Percentiles rank a stretch among this genome's conserved stretches.
Evolutionary conservation across 768 basidiomycete species (phyloP).

Genomic region (Lanmaoa pseudosensibilis): DNA sequence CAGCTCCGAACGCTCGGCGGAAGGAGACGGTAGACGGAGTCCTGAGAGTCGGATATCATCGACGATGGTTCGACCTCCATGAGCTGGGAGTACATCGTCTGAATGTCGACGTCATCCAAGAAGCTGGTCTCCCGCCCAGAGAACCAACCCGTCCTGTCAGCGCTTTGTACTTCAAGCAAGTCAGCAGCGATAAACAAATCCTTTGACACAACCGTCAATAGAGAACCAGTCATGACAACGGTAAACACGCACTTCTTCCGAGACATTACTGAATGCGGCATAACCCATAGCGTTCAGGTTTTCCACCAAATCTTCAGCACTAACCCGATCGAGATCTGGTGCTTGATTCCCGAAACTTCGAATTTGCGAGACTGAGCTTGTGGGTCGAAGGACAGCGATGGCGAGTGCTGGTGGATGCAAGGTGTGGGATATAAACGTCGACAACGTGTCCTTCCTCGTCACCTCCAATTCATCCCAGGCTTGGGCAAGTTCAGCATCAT

Average conservation of each 20-base stretch:
- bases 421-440: constrained; percentile 54
- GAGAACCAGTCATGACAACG: neutral
- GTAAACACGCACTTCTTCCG: constrained; percentile 59
- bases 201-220: constrained; percentile 36
- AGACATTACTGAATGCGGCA: constrained; percentile 74
- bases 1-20: constrained; percentile 77
- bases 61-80: constrained; percentile 71
- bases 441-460: constrained; percentile 41
- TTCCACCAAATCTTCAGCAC: constrained; percentile 72
- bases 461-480: constrained; percentile 48
- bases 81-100: constrained; percentile 73
- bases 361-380: neutral
- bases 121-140: constrained; percentile 49
- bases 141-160: constrained; percentile 83
- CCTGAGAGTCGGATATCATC: constrained; percentile 70
- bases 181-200: constrained; percentile 79
- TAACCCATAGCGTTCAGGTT: constrained; percentile 74
- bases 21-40: constrained; percentile 68
- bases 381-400: constrained; percentile 28
- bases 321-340: constrained; percentile 63
- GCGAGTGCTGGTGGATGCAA: constrained; percentile 52
- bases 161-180: constrained; percentile 76
- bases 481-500: constrained; percentile 45
- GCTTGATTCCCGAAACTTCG: constrained; percentile 42
- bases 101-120: constrained; percentile 70